Percentiles rank a stretch among this genome's conserved stretches.
These are phyloP conservation scores for Stagonosporopsis tanaceti DNA, from an alignment of 2,329 filamentous ascomycete genomes.

Conservation along the genomic window DNA sequence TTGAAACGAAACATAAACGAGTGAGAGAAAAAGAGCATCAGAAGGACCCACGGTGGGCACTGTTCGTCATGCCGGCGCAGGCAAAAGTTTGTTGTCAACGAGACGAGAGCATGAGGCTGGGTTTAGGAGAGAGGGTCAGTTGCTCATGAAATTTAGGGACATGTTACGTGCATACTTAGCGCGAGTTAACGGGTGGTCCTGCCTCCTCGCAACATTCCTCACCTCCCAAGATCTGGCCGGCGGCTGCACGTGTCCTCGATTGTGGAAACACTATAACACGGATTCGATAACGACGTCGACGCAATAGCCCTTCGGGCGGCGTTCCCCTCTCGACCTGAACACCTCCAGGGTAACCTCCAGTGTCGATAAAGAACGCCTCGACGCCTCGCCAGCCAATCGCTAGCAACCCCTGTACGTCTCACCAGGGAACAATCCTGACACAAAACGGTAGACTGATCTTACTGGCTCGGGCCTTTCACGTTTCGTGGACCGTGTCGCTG, in stretches of 20 bases:
- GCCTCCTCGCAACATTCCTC: slow-evolving; percentile 17
- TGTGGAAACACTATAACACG: slow-evolving; percentile 3
- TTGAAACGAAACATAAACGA: slow-evolving; percentile 42
- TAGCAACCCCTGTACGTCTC: slow-evolving; percentile 21
- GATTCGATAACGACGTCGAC: slow-evolving; percentile 5
- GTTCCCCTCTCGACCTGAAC: slow-evolving; percentile 9
- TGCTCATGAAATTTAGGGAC: slow-evolving; percentile 25
- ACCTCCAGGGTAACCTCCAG: slow-evolving; percentile 6
- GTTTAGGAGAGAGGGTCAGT: slow-evolving; percentile 29
- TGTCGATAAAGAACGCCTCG: slow-evolving; percentile 20
- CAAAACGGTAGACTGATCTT: slow-evolving; percentile 20
- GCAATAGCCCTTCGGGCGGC: slow-evolving; percentile 4
- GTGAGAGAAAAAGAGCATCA: slow-evolving; percentile 38
- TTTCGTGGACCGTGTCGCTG: slow-evolving; percentile 8
- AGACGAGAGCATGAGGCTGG: slow-evolving; percentile 35
- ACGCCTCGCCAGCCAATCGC: slow-evolving; percentile 20
- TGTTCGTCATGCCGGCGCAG: slow-evolving; percentile 42
- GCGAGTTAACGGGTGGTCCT: slow-evolving; percentile 18
- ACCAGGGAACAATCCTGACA: slow-evolving; percentile 24
- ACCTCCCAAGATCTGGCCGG: slow-evolving; percentile 8
- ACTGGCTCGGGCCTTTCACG: slow-evolving; percentile 20
- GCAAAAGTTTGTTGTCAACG: slow-evolving; percentile 28
- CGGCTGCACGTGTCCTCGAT: slow-evolving; percentile 16
- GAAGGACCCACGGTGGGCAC: slow-evolving; percentile 38
- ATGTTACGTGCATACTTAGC: slow-evolving; percentile 22